phyloP scores from a whole-genome alignment of 2,329 filamentous ascomycete genomes.

The Balansia obtecta region DNA sequence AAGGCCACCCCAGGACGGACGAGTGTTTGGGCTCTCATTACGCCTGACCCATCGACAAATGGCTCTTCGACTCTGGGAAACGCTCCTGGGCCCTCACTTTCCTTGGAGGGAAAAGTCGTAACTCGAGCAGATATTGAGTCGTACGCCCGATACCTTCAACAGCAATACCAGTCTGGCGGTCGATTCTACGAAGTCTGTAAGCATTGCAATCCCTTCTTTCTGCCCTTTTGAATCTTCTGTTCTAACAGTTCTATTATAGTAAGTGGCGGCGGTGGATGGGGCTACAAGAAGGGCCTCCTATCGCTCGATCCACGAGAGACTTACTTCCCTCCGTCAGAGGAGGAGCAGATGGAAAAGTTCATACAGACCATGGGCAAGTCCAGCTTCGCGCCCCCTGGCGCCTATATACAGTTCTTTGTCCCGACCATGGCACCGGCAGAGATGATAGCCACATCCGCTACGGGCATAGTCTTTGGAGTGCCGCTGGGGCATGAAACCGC shows the following conservation, averaged over 20 bases:
- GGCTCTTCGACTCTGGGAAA: slow-evolving; percentile 3
- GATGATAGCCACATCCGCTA: slow-evolving; percentile 9
- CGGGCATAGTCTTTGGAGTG: slow-evolving; percentile 22
- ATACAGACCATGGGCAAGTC: slow-evolving; percentile 33
- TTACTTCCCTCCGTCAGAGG: slow-evolving; percentile 31
- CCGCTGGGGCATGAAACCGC: slow-evolving; percentile 11
- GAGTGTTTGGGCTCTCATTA: slow-evolving; percentile 62
- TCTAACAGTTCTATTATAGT: slow-evolving; percentile 28
- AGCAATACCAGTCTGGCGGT: slow-evolving; percentile 28
- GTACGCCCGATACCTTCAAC: slow-evolving; percentile 18
- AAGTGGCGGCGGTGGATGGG: slow-evolving; percentile 78
- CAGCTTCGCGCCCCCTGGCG: slow-evolving; percentile 49
- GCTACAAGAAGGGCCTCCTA: slow-evolving; percentile 63
- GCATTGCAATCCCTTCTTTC: slow-evolving; percentile 3
- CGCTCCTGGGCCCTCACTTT: slow-evolving; percentile 7
- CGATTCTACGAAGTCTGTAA: slow-evolving; percentile 30
- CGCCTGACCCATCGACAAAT: slow-evolving; percentile 25
- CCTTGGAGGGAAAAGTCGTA: slow-evolving; percentile 1
- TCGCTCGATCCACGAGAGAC: slow-evolving; percentile 61
- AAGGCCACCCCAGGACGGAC: slow-evolving; percentile 32
- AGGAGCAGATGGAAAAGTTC: slow-evolving; percentile 41
- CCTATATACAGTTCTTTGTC: slow-evolving; percentile 55
- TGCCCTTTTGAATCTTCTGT: neutral
- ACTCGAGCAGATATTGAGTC: slow-evolving; percentile 11
- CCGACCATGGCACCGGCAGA: slow-evolving; percentile 18